Conservation (phyloP, 2,329 filamentous ascomycete species). For the Fusarium virguliforme region DNA sequence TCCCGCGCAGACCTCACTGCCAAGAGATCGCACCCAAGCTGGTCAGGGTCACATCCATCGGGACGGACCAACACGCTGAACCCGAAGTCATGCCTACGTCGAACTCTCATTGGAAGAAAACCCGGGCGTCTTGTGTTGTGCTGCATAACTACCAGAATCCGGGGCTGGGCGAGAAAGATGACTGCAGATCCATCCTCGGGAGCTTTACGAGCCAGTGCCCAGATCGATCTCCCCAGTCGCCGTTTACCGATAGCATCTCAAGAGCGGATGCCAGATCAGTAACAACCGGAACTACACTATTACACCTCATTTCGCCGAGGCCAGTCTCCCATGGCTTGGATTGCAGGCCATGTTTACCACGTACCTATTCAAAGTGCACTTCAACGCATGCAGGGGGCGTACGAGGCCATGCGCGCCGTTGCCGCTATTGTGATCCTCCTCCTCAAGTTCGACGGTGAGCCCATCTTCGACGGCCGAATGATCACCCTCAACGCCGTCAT, state of each 20-base stretch:
- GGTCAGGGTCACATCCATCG: too few species aligned
- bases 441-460: conserved; percentile 23
- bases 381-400: too few species aligned
- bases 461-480: conserved; percentile 29
- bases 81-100: too few species aligned
- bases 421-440: conserved; percentile 28
- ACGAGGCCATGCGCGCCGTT: not conserved
- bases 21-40: not conserved
- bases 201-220: not conserved
- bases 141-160: not conserved
- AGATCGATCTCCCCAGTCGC: not conserved
- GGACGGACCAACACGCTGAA: too few species aligned
- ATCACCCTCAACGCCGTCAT: conserved; percentile 37
- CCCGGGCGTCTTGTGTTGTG: not conserved
- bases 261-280: too few species aligned
- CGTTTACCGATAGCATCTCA: too few species aligned
- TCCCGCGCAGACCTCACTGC: not conserved
- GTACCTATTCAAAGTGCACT: too few species aligned
- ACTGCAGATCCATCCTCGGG: not conserved
- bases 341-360: too few species aligned
- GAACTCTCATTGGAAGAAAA: not conserved
- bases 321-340: too few species aligned
- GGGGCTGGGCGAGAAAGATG: not conserved
- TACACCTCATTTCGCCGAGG: too few species aligned
- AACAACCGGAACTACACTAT: too few species aligned